Evolutionary conservation across 345 rosid species (phyloP).

Genomic region (Fremontodendron californicum): DNA sequence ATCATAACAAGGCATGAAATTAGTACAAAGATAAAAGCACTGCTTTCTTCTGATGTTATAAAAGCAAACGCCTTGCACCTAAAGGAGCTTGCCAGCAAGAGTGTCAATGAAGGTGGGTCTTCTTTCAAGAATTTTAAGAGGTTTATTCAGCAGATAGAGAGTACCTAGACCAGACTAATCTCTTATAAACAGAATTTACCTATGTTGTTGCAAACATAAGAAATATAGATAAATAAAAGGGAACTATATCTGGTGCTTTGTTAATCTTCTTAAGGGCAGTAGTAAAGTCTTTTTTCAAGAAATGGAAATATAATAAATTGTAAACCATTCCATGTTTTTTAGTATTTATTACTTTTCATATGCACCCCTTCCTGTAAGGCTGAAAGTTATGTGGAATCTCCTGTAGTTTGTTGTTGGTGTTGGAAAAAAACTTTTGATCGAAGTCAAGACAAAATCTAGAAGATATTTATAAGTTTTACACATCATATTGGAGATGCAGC

Average conservation of each 20-base stretch:
- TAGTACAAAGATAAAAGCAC: not conserved
- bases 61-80: slow-evolving; percentile 17
- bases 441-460: too few relatives aligned
- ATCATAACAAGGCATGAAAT: slow-evolving; percentile 29
- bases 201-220: not conserved
- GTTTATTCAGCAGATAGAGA: slow-evolving; percentile 11
- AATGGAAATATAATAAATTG: not conserved
- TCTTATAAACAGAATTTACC: not conserved
- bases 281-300: not conserved
- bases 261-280: not conserved
- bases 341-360: not conserved
- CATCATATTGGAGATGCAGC: too few relatives aligned
- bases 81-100: slow-evolving; percentile 27
- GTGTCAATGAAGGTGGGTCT: slow-evolving; percentile 24
- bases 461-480: too few relatives aligned
- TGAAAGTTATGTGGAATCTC: too few relatives aligned
- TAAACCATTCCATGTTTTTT: not conserved
- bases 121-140: slow-evolving; percentile 27
- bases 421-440: too few relatives aligned
- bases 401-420: too few relatives aligned
- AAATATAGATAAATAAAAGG: not conserved
- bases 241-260: not conserved
- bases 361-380: too few relatives aligned
- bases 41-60: slow-evolving; percentile 12
- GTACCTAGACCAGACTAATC: not conserved